A percentile compares a stretch with the other conserved stretches of the same genome.
phyloP scores from a whole-genome alignment of 345 rosid genomes.

The Jatropha curcas region DNA sequence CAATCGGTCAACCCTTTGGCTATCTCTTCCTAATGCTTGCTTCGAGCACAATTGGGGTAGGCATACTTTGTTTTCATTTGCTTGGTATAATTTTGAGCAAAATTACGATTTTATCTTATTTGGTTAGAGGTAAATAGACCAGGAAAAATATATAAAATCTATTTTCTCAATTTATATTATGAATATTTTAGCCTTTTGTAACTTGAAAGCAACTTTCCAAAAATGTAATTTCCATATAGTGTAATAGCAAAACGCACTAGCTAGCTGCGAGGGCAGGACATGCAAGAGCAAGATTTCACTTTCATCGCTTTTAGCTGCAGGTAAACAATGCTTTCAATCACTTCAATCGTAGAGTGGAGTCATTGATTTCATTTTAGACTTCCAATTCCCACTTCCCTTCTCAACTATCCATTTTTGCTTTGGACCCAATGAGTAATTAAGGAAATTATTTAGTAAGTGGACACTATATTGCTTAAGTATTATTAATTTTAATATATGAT shows the following conservation, averaged over 20 bases:
- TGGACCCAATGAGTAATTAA: not conserved
- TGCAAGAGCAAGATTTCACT: not conserved
- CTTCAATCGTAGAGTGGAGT: not conserved
- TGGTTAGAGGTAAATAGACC: too few species aligned
- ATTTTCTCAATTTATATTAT: too few species aligned
- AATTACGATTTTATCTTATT: too few species aligned
- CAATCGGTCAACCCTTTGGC: slow-evolving; percentile 11
- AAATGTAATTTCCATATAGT: too few species aligned
- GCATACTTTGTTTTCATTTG: slow-evolving; percentile 4
- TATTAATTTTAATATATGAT: too few species aligned
- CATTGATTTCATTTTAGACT: not conserved
- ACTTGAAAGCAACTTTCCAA: too few species aligned
- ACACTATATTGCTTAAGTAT: too few species aligned
- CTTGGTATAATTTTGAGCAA: too few species aligned
- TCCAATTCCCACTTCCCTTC: not conserved
- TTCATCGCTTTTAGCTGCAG: slow-evolving; percentile 9
- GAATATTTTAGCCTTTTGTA: too few species aligned
- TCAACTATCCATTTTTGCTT: not conserved
- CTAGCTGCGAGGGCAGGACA: too few species aligned
- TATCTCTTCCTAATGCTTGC: not conserved
- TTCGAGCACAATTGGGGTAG: slow-evolving; percentile 15
- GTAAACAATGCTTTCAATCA: slow-evolving; percentile 13
- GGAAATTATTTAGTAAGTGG: not conserved
- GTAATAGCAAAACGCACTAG: not conserved
- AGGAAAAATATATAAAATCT: too few species aligned